Conservation (phyloP, 2,329 filamentous ascomycete genomes). For the Fusarium praegraminearum region DNA sequence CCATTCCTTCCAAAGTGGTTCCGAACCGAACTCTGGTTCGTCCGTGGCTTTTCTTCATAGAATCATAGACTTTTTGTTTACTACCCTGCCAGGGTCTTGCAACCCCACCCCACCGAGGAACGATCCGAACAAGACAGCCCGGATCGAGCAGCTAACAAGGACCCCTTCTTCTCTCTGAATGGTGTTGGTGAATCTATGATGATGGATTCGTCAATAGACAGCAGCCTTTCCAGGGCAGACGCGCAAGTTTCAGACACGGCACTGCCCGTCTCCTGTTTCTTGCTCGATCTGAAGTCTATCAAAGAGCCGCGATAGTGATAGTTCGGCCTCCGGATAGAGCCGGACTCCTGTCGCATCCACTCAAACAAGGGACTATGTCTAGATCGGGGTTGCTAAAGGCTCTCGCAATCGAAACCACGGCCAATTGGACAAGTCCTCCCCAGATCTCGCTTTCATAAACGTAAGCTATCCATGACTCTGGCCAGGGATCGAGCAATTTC, state of each 20-base stretch:
- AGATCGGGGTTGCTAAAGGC: constrained; percentile 43
- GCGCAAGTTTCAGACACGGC: constrained; percentile 1
- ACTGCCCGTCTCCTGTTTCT: constrained; percentile 1
- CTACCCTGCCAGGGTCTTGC: constrained; percentile 25
- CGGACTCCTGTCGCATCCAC: constrained; percentile 46
- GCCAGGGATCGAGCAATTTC: constrained; percentile 23
- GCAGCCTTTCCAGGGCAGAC: not conserved
- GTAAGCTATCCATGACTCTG: constrained; percentile 44
- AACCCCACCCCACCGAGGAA: constrained; percentile 34
- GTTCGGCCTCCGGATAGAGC: constrained; percentile 34
- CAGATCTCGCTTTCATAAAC: constrained; percentile 46
- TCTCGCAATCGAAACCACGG: constrained; percentile 42
- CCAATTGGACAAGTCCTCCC: constrained; percentile 44
- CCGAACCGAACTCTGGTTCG: constrained; percentile 38
- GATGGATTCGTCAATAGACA: not conserved
- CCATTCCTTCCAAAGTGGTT: constrained; percentile 38
- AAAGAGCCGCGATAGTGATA: constrained; percentile 23
- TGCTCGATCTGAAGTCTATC: constrained; percentile 3
- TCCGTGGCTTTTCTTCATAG: constrained; percentile 28
- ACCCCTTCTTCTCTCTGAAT: constrained; percentile 2
- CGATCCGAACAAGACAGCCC: constrained; percentile 20
- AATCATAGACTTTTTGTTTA: constrained; percentile 39
- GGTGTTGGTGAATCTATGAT: constrained; percentile 15
- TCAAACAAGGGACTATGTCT: constrained; percentile 45
- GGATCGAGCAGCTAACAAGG: constrained; percentile 18